These are phyloP conservation scores for Colletotrichum sp. DNA, from an alignment of 2,329 filamentous ascomycete genomes.

Conservation along the genomic window DNA sequence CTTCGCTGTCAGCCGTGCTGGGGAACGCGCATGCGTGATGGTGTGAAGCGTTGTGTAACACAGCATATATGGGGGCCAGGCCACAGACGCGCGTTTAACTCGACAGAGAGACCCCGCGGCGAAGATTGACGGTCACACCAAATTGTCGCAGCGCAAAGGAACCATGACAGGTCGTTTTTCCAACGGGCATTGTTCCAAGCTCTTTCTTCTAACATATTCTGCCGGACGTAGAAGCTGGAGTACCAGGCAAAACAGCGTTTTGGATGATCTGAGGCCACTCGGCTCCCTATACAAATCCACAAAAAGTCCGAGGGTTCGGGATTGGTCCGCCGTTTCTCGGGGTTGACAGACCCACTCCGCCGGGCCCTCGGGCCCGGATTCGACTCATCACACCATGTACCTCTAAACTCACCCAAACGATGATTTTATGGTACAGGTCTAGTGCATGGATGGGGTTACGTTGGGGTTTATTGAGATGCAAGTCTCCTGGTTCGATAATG, in stretches of 20 bases:
- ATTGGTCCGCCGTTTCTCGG: neutral
- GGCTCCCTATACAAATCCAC: neutral
- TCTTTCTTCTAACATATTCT: neutral
- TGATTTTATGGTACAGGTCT: neutral
- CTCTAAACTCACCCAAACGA: neutral
- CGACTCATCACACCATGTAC: neutral
- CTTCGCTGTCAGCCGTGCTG: neutral
- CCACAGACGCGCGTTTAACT: neutral
- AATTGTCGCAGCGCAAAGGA: neutral
- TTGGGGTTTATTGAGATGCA: neutral
- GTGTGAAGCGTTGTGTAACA: neutral
- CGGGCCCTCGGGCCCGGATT: neutral
- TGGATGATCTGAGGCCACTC: neutral
- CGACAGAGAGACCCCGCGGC: neutral
- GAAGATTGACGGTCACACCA: neutral
- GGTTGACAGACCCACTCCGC: neutral
- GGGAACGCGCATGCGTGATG: neutral
- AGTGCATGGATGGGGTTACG: neutral
- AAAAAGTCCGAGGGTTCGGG: neutral
- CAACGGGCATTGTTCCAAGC: neutral
- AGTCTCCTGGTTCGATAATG: neutral
- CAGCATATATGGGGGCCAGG: neutral
- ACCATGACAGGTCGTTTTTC: neutral
- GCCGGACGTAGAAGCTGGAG: neutral
- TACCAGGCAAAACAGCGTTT: rapidly evolving